phyloP scores from a whole-genome alignment of 2,329 filamentous ascomycete genomes.

The Aspergillus aculeatinus region DNA sequence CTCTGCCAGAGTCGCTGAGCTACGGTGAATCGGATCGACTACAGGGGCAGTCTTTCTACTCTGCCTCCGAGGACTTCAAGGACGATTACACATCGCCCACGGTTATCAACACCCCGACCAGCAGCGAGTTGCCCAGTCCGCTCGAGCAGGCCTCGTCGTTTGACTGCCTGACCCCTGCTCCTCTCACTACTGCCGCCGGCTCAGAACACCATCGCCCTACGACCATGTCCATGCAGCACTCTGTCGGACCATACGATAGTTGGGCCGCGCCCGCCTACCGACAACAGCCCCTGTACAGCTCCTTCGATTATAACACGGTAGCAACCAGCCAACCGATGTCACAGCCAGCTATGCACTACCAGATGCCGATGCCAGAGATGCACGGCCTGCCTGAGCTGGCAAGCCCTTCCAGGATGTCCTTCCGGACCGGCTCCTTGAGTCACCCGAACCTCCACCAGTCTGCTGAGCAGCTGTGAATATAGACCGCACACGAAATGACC shows the following conservation, averaged over 20 bases:
- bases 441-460: slow-evolving; percentile 26
- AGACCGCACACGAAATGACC: not conserved
- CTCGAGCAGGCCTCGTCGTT: slow-evolving; percentile 31
- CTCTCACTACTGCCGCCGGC: slow-evolving; percentile 25
- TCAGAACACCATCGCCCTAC: slow-evolving; percentile 24
- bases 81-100: slow-evolving; percentile 29
- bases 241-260: slow-evolving; percentile 25
- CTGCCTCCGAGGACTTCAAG: slow-evolving; percentile 28
- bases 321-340: slow-evolving; percentile 24
- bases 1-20: slow-evolving; percentile 29
- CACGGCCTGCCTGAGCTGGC: slow-evolving; percentile 17
- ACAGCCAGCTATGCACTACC: slow-evolving; percentile 30
- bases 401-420: slow-evolving; percentile 20
- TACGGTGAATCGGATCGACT: slow-evolving; percentile 27
- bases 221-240: slow-evolving; percentile 22
- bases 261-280: slow-evolving; percentile 35
- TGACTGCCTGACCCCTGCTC: slow-evolving; percentile 30
- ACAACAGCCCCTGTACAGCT: slow-evolving; percentile 31
- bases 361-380: slow-evolving; percentile 31
- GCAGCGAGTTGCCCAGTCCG: slow-evolving; percentile 29
- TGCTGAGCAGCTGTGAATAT: not conserved
- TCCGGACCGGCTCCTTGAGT: slow-evolving; percentile 34
- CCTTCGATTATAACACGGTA: slow-evolving; percentile 31
- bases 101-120: slow-evolving; percentile 29
- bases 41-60: slow-evolving; percentile 30